Base-by-base conservation (phyloP, 2,329 filamentous ascomycete species). In the Fusarium sp. region DNA sequence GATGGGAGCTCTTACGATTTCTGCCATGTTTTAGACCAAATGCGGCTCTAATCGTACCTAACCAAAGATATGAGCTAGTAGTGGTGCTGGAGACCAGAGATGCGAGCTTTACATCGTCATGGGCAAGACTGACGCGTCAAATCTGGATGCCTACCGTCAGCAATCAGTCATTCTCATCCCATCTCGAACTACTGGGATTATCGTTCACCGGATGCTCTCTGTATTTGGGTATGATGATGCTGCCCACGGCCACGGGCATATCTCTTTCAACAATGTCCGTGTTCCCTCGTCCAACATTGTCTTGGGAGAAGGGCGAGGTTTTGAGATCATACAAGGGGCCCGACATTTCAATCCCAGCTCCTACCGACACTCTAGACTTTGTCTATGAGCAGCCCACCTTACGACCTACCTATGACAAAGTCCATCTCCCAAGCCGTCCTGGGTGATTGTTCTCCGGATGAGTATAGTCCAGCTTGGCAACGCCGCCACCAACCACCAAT, bases 351-450 rank as follows among this genome's bases (percentile, higher is more conserved):
- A 78, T 79, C 29, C 57, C 42, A 4, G 36, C 69, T 5, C 66
- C 66, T 9, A 20, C 59, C 6, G 53, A 46, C 40, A 69, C 66
- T 5, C 55, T 20, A 3, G 66, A 66, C 8, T 71, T 61, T 33
- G 35, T 59, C 17, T 66, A 63, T 6, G 69, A 69, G 22, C 74
- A 76, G 61, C 67, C 70, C 11, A 69, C 75, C 16, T 40, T n/a
- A n/a, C n/a, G n/a, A n/a, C n/a, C n/a, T n/a, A n/a, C n/a, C n/a
- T 14, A 20, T 42, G 20, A 2, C n/a, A 42, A 42, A n/a, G 12
- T 20, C 6, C n/a, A 14, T 42, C 40, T 20, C n/a, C 11, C n/a
- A 42, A 42, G 11, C 12, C 11, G 6, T 7, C n/a, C n/a, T 6
- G 0, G 6, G 12, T 42, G 11, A 12, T 42, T 7, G 6, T 7